Evolutionary conservation across 495 filamentous ascomycete species (phyloP).

Genomic region (Collariella sp.): DNA sequence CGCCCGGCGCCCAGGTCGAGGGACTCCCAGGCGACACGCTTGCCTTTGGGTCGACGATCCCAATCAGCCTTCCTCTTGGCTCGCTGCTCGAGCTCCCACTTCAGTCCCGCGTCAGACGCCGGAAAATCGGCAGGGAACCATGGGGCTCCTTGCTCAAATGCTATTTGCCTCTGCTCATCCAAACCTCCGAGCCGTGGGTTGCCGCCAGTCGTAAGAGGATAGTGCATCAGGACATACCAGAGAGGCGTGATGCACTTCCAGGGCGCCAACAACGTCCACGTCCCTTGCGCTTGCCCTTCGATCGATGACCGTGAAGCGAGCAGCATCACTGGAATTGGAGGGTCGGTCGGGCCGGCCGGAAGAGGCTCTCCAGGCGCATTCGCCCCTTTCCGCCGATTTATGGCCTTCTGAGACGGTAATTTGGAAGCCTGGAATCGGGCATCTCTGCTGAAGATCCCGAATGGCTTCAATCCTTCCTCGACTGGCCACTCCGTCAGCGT

Average conservation of each 20-base stretch:
- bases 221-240: constrained; percentile 84
- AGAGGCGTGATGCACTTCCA: constrained; percentile 85
- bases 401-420: constrained; percentile 72
- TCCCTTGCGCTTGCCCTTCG: constrained; percentile 49
- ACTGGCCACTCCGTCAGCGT: constrained; percentile 61
- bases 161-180: constrained; percentile 67
- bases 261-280: constrained; percentile 79
- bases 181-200: constrained; percentile 78
- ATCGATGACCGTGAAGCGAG: constrained; percentile 47
- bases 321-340: constrained; percentile 70
- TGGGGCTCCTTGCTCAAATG: constrained; percentile 67
- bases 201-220: constrained; percentile 69
- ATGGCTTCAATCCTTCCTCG: constrained; percentile 47
- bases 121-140: constrained; percentile 91
- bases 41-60: constrained; percentile 75
- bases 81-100: constrained; percentile 64
- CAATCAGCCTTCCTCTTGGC: constrained; percentile 54
- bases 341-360: constrained; percentile 55
- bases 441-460: constrained; percentile 60
- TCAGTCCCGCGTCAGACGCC: constrained; percentile 68
- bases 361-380: constrained; percentile 57
- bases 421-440: constrained; percentile 48
- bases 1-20: constrained; percentile 64
- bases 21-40: constrained; percentile 64
- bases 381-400: constrained; percentile 74